phyloP scores from a whole-genome alignment of 306 rosid genomes.

The Oemleria cerasiformis region DNA sequence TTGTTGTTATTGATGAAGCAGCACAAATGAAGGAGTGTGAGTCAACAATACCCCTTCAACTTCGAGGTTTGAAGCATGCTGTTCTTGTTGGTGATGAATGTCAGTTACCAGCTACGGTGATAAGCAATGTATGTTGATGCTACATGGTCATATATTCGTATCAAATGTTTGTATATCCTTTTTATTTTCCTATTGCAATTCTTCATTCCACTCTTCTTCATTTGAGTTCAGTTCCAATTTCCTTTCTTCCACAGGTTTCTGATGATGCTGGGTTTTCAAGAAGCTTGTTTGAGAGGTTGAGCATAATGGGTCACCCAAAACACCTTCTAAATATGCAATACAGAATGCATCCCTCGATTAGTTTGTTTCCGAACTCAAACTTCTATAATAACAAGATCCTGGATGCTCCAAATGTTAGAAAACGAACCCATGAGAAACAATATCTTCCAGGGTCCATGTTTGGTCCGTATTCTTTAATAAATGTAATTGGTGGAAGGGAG shows the following conservation, averaged over 20 bases:
- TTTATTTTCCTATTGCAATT: too few species aligned
- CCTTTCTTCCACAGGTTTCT: slow-evolving; percentile 43
- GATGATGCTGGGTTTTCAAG: slow-evolving; percentile 56
- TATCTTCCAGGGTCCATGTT: slow-evolving; percentile 59
- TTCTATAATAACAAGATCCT: slow-evolving; percentile 51
- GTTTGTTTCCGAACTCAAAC: slow-evolving; percentile 59
- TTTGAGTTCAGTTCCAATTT: too few species aligned
- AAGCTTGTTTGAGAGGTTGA: slow-evolving; percentile 71
- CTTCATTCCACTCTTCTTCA: too few species aligned
- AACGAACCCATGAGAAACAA: slow-evolving; percentile 30
- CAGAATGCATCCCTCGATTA: slow-evolving; percentile 83
- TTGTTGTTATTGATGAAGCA: slow-evolving; percentile 71
- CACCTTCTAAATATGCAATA: slow-evolving; percentile 65
- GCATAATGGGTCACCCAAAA: slow-evolving; percentile 42
- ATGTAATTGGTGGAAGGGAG: slow-evolving; percentile 61
- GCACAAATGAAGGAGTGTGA: slow-evolving; percentile 75
- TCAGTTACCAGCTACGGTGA: slow-evolving; percentile 61
- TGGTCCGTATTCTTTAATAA: slow-evolving; percentile 77
- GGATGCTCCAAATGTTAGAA: slow-evolving; percentile 53
- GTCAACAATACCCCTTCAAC: slow-evolving; percentile 61
- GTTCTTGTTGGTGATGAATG: slow-evolving; percentile 71
- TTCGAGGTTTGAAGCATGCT: slow-evolving; percentile 45
- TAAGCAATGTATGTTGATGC: slow-evolving; percentile 46
- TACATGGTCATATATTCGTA: too few species aligned
- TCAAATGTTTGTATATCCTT: too few species aligned